Percentiles rank a stretch among this genome's conserved stretches.
phyloP scores from a whole-genome alignment of 352 stramenopile species.

The Blastocystis sp. region DNA sequence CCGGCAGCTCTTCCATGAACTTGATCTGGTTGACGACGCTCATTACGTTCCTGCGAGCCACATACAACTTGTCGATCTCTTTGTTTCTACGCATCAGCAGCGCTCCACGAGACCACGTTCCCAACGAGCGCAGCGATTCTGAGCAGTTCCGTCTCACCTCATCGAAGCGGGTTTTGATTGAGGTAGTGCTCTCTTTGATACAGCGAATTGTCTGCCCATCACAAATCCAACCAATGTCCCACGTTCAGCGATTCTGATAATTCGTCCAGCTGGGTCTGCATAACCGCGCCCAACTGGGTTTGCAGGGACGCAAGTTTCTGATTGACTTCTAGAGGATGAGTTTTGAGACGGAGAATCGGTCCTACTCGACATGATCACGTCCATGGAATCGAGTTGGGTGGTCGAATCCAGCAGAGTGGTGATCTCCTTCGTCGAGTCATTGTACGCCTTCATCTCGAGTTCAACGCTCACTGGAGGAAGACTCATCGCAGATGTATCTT shows the following conservation, averaged over 20 bases:
- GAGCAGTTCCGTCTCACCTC: conserved; percentile 1
- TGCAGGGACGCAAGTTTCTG: conserved; percentile 24
- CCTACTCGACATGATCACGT: conserved; percentile 23
- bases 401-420: conserved; percentile 13
- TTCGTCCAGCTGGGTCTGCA: conserved; percentile 59
- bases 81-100: conserved; percentile 15
- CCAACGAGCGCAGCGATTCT: conserved; percentile 2
- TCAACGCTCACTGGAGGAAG: conserved; percentile 10
- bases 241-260: conserved; percentile 26
- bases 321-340: conserved; percentile 23
- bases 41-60: conserved; percentile 36
- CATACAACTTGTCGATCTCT: conserved; percentile 50
- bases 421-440: conserved; percentile 27
- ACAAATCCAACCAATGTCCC: neutral
- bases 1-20: conserved; percentile 27
- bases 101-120: neutral
- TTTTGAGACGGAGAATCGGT: neutral
- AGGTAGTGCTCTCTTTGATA: conserved; percentile 5
- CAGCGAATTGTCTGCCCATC: conserved; percentile 7
- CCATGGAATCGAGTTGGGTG: conserved; percentile 29
- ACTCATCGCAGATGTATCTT: too few species aligned
- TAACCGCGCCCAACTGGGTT: conserved; percentile 26
- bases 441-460: conserved; percentile 44
- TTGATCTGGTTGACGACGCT: conserved; percentile 22
- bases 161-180: conserved; percentile 23